Evolutionary conservation across 1,139 yeast species (phyloP).

Genomic region (Sugiyamaella pinicola): DNA sequence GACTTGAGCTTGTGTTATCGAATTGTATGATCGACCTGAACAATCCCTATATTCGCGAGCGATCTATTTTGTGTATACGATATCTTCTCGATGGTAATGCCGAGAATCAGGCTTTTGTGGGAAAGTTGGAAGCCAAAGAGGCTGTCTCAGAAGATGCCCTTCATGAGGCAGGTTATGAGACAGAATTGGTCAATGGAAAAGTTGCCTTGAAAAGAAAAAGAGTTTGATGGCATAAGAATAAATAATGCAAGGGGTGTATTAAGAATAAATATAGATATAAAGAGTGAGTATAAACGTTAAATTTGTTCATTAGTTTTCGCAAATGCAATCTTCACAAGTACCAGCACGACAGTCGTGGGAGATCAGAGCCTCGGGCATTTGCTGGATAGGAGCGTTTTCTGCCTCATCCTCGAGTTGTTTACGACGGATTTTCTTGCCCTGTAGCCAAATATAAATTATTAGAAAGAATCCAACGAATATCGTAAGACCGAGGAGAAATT

Average conservation of each 20-base stretch:
- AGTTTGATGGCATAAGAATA: neutral
- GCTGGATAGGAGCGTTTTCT: constrained; percentile 53
- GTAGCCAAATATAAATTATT: constrained; percentile 56
- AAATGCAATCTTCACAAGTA: constrained; percentile 31
- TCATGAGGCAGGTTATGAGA: constrained; percentile 60
- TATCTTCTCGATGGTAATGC: constrained; percentile 64
- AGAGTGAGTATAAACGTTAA: neutral
- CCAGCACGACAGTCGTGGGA: constrained; percentile 25
- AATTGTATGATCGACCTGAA: constrained; percentile 84
- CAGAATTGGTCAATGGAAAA: constrained; percentile 58
- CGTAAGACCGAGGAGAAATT: constrained; percentile 53
- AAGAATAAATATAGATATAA: constrained; percentile 8
- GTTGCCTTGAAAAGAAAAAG: constrained; percentile 44
- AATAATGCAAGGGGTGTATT: neutral
- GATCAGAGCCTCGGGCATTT: constrained; percentile 48
- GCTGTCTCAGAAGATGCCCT: constrained; percentile 54
- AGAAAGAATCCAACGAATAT: constrained; percentile 56
- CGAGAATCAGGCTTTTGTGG: constrained; percentile 74
- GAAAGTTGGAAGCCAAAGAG: constrained; percentile 59
- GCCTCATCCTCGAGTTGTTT: constrained; percentile 64
- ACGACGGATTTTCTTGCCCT: constrained; percentile 54
- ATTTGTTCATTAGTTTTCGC: constrained; percentile 21
- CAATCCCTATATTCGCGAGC: constrained; percentile 85
- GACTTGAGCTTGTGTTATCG: constrained; percentile 70
- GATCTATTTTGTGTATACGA: constrained; percentile 76